Conservation (phyloP, 495 filamentous ascomycete genomes). For the Podospora pseudoanserina region DNA sequence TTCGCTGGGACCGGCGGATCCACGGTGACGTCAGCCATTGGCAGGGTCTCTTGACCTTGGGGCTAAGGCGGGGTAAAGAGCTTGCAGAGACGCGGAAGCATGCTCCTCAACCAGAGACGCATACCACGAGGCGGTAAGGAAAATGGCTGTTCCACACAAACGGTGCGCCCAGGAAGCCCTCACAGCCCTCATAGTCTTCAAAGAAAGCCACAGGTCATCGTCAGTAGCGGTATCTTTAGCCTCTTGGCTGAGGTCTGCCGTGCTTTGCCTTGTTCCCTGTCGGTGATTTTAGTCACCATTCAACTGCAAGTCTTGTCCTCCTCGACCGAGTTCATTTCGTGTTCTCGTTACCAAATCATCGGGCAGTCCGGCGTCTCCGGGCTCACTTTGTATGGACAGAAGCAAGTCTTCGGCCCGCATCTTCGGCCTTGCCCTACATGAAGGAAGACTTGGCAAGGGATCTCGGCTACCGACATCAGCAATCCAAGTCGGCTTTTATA, state of each 20-base stretch:
- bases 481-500: not conserved
- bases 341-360: not conserved
- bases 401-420: constrained; percentile 5
- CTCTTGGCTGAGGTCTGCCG: not conserved
- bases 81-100: not conserved
- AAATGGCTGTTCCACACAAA: not conserved
- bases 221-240: not conserved
- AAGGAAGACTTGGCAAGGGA: not conserved
- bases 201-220: not conserved
- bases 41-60: constrained; percentile 5
- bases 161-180: not conserved
- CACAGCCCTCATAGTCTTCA: not conserved
- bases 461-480: not conserved
- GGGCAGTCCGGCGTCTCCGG: not conserved
- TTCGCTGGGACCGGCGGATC: constrained; percentile 10
- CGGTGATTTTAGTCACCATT: not conserved
- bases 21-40: constrained; percentile 16
- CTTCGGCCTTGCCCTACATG: constrained; percentile 13
- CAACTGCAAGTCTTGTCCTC: not conserved
- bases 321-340: no score
- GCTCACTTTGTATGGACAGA: not conserved
- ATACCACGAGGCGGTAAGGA: not conserved
- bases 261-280: no score
- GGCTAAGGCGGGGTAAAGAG: constrained; percentile 1
- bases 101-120: not conserved